Conservation (phyloP, 2,329 filamentous ascomycete species). For the Colletotrichum musae region DNA sequence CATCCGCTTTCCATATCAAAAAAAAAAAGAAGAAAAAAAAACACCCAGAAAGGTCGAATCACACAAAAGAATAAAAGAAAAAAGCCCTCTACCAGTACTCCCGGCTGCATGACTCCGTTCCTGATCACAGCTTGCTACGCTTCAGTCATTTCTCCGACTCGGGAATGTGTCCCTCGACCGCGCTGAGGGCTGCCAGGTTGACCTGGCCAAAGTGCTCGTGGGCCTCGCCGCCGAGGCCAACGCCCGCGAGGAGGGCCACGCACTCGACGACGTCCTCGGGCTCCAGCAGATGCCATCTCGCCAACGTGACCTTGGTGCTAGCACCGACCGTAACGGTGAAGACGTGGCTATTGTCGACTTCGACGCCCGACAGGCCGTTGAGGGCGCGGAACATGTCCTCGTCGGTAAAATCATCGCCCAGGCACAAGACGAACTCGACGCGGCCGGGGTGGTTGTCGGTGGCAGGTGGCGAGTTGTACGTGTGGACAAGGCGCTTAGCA, state of each 20-base stretch:
- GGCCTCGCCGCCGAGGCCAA: constrained; percentile 55
- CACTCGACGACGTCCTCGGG: constrained; percentile 88
- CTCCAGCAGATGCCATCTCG: constrained; percentile 90
- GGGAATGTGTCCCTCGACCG: constrained; percentile 68
- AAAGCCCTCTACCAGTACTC: constrained; percentile 36
- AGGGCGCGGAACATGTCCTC: constrained; percentile 96
- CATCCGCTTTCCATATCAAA: constrained; percentile 28
- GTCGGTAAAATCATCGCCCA: constrained; percentile 97
- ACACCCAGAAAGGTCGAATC: neutral
- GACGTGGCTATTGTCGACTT: constrained; percentile 74
- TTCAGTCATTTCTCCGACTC: constrained; percentile 35
- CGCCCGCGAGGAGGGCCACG: constrained; percentile 68
- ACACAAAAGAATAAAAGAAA: constrained; percentile 1
- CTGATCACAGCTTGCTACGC: constrained; percentile 14
- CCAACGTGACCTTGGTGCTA: constrained; percentile 91
- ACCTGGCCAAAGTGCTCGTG: constrained; percentile 64
- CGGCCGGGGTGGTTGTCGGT: constrained; percentile 62
- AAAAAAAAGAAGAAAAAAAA: constrained; percentile 21
- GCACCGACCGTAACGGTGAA: constrained; percentile 95
- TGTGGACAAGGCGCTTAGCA: constrained; percentile 83
- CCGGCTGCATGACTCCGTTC: constrained; percentile 34
- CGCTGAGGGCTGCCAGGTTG: constrained; percentile 69
- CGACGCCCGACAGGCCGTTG: constrained; percentile 68
- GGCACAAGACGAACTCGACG: constrained; percentile 89
- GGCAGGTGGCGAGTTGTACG: constrained; percentile 72